Evolutionary conservation across 2,329 filamentous ascomycete species (phyloP), one percentile per base, ranked within the genome.

Genomic region (Clarireedia sp.): DNA sequence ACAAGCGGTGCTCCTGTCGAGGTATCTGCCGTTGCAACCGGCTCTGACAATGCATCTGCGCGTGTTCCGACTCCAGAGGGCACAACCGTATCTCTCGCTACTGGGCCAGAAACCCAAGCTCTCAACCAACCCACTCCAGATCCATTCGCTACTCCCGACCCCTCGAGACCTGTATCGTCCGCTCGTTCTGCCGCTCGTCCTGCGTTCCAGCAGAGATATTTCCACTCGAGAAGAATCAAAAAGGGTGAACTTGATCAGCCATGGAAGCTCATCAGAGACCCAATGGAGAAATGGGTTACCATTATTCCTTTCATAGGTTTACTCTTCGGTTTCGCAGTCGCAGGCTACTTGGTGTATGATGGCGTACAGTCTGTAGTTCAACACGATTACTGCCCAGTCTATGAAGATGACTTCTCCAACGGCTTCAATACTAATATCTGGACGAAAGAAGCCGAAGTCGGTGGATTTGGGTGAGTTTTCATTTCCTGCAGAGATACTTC

Each of bases 221-320:
- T 68, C 50, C 66, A 68, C 56, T 67, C 66, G 16, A 59, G 66
- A 57, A 59, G 87, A 58, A 79, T 92, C 36, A 80, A 78, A 67
- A 89, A 89, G 68, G 87, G 81, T 43, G 81, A 88, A 48, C 71
- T 89, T 3, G 85, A 90, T 68, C 86, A 88, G 72, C 86, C 89
- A 12, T 94, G 89, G 89, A 71, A 86, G 40, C 71, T 79, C n/a
- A 85, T 83, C 67, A 82, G 76, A 56, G 85, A 91, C 62, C 84
- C 86, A 12, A 86, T 83, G 69, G 87, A 92, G 76, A 94, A 90
- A 74, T 94, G 89, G 89, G 83, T 89, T 8, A 90, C 85, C 2
- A 90, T 92, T 60, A 79, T 95, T 56, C 89, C 89, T 2, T 67
- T 90, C 43, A 68, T 89, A 23, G 89, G 88, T 47, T 80, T 94